Evolutionary conservation across 129 eudicot species (phyloP).

Genomic region (Saposhnikovia divaricata): DNA sequence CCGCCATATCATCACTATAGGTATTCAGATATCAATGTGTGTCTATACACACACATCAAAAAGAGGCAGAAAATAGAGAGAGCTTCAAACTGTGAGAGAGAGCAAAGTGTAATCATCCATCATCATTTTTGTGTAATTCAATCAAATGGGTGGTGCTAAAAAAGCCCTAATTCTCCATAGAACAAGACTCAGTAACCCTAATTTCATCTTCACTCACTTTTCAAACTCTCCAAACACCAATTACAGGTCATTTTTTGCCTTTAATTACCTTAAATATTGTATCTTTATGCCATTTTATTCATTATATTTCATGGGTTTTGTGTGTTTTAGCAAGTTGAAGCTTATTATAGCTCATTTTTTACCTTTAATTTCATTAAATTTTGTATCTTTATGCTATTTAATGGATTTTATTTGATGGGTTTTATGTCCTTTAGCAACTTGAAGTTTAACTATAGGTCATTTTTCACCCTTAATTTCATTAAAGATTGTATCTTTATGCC

Average conservation of each 20-base stretch:
- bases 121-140: background rate
- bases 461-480: background rate
- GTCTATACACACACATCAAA: too few species aligned
- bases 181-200: conserved; percentile 50
- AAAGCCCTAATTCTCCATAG: conserved; percentile 55
- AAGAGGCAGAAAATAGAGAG: too few species aligned
- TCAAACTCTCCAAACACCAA: conserved; percentile 63
- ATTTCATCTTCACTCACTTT: conserved; percentile 55
- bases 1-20: too few species aligned
- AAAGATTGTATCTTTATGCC: background rate
- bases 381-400: background rate
- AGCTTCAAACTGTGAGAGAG: too few species aligned
- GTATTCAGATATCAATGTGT: too few species aligned
- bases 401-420: background rate
- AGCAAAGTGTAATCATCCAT: too few species aligned
- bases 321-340: conserved; percentile 12
- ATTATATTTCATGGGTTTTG: background rate
- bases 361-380: background rate
- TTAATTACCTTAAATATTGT: background rate
- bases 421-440: conserved; percentile 23
- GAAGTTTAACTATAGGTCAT: background rate
- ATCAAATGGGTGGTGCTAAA: conserved; percentile 31
- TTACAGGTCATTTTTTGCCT: conserved; percentile 44
- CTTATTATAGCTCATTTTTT: background rate
- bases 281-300: background rate